These are phyloP conservation scores for Carex littledalei DNA, from an alignment of 176 grass and related monocot species.

Conservation along the genomic window DNA sequence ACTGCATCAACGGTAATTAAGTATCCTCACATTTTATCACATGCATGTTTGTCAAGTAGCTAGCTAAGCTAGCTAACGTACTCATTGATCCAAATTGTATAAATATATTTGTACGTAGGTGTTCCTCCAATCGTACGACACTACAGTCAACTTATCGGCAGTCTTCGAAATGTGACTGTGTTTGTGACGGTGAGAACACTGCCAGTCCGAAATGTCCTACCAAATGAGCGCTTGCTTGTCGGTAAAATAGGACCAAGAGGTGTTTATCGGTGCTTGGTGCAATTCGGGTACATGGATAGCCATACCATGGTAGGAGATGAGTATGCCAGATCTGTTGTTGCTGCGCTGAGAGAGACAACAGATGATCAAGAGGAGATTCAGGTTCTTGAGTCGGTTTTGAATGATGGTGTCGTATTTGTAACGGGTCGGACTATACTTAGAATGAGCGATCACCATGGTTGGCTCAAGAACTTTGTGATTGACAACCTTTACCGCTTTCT, in stretches of 20 bases:
- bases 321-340: constrained; percentile 41
- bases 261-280: constrained; percentile 71
- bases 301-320: constrained; percentile 63
- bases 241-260: constrained; percentile 50
- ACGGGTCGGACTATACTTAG: constrained; percentile 54
- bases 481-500: constrained; percentile 54
- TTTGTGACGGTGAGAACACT: constrained; percentile 63
- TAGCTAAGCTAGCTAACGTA: too few relatives aligned
- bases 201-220: constrained; percentile 49
- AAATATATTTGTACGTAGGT: neutral
- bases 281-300: constrained; percentile 76
- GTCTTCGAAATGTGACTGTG: constrained; percentile 48
- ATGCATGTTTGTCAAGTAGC: neutral
- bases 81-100: neutral
- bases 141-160: constrained; percentile 31
- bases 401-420: constrained; percentile 51
- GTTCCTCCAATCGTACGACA: constrained; percentile 45
- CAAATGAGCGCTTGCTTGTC: constrained; percentile 53
- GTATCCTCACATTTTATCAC: neutral
- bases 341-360: constrained; percentile 45
- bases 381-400: constrained; percentile 35
- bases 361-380: constrained; percentile 27
- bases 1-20: constrained; percentile 31
- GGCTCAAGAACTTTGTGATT: constrained; percentile 39
- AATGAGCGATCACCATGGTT: constrained; percentile 23